Evolutionary conservation across 2,329 filamentous ascomycete genomes (phyloP).

Genomic region (Dendryphion nanum): DNA sequence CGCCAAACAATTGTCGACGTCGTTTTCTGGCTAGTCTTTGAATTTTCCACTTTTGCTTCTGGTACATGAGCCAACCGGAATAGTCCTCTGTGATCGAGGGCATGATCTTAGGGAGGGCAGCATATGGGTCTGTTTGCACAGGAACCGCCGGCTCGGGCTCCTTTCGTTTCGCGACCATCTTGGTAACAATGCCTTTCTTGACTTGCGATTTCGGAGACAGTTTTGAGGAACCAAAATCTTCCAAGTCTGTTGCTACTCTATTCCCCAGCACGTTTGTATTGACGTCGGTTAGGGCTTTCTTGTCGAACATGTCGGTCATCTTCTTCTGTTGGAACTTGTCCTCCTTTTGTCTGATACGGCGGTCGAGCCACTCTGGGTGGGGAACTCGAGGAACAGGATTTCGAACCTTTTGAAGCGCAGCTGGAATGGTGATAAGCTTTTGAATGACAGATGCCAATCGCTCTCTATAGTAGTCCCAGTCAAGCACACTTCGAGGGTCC

Average conservation of each 20-base stretch:
- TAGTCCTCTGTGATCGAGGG: slow-evolving; percentile 86
- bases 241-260: slow-evolving; percentile 65
- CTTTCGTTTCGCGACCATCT: slow-evolving; percentile 51
- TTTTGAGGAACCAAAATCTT: slow-evolving; percentile 75
- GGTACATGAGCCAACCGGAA: slow-evolving; percentile 81
- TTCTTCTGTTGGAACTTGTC: slow-evolving; percentile 99
- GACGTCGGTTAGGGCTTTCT: slow-evolving; percentile 71
- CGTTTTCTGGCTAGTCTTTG: slow-evolving; percentile 87
- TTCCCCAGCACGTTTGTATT: slow-evolving; percentile 61
- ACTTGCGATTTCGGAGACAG: slow-evolving; percentile 39
- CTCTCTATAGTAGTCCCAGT: slow-evolving; percentile 97
- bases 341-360: slow-evolving; percentile 90
- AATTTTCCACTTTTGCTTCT: slow-evolving; percentile 98
- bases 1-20: slow-evolving; percentile 88
- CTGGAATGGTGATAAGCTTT: slow-evolving; percentile 97
- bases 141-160: slow-evolving; percentile 45
- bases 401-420: slow-evolving; percentile 87
- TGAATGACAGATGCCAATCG: slow-evolving; percentile 96
- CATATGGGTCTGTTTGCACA: slow-evolving; percentile 73
- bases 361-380: slow-evolving; percentile 95
- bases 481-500: slow-evolving; percentile 83
- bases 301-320: slow-evolving; percentile 86
- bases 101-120: slow-evolving; percentile 78
- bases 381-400: slow-evolving; percentile 93
- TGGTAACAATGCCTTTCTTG: slow-evolving; percentile 43